These are phyloP conservation scores for Ceratobasidium sp. DNA, from an alignment of 1,284 basidiomycete species.

Conservation along the genomic window DNA sequence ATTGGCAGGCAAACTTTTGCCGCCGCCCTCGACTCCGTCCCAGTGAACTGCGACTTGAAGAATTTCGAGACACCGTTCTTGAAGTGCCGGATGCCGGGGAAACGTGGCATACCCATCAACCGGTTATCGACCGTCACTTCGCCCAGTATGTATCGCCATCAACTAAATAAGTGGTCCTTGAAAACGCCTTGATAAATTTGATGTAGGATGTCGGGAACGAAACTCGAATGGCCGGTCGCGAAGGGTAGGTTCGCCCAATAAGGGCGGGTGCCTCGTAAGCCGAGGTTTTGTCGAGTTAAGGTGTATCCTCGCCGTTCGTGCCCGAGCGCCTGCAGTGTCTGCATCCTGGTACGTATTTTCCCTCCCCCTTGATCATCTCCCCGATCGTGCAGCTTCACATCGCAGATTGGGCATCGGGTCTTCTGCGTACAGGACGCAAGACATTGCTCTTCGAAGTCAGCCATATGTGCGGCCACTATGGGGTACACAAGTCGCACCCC, in stretches of 20 bases:
- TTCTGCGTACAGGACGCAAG: conserved; percentile 44
- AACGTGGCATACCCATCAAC: too few relatives aligned
- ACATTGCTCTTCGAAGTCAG: conserved; percentile 52
- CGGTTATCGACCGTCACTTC: too few relatives aligned
- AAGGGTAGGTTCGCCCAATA: too few relatives aligned
- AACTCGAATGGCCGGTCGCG: too few relatives aligned
- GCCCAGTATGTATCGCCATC: too few relatives aligned
- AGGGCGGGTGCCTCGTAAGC: too few relatives aligned
- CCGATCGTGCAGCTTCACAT: background rate
- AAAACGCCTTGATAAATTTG: too few relatives aligned
- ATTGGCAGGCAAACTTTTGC: conserved; percentile 27
- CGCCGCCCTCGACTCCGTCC: conserved; percentile 40
- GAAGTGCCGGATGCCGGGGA: too few relatives aligned
- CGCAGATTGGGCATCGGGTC: conserved; percentile 35
- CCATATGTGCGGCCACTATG: conserved; percentile 51
- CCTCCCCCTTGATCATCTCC: background rate
- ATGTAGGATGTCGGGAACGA: too few relatives aligned
- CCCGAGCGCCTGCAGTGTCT: background rate
- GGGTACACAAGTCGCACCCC: conserved; percentile 45
- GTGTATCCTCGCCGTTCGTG: background rate
- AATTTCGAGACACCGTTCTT: conserved; percentile 13
- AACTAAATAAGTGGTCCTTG: too few relatives aligned
- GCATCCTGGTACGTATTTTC: background rate
- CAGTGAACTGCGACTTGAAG: conserved; percentile 34
- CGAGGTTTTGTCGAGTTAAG: background rate